Conservation (phyloP, 2,329 filamentous ascomycete genomes). For the Penicillium brasilianum region DNA sequence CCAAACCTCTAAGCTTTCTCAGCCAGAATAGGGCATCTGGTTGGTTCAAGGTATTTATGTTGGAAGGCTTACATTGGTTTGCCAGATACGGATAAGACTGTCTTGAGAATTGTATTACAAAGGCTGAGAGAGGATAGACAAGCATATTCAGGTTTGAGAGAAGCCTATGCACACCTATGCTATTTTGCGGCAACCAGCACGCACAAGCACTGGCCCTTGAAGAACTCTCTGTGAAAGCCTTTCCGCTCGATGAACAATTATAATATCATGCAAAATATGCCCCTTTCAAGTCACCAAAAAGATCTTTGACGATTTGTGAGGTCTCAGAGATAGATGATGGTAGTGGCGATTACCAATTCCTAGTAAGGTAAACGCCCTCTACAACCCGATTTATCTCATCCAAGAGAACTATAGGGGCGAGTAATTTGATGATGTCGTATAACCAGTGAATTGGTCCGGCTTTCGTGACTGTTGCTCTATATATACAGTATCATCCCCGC, state of each 20-base stretch:
- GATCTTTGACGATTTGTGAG: not conserved
- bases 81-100: not conserved
- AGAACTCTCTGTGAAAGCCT: not conserved
- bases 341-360: not conserved
- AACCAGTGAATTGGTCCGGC: not conserved
- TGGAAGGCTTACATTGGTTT: not conserved
- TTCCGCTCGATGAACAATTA: not conserved
- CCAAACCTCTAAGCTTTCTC: not conserved
- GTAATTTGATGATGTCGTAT: not conserved
- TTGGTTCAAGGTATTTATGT: not conserved
- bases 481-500: not conserved
- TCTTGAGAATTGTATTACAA: not conserved
- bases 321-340: not conserved
- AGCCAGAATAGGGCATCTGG: not conserved
- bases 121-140: not conserved
- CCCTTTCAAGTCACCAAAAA: not conserved
- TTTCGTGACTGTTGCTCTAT: not conserved
- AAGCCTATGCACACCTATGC: not conserved
- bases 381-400: not conserved
- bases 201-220: not conserved
- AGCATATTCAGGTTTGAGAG: not conserved
- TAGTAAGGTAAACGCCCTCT: not conserved
- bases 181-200: not conserved
- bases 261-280: not conserved
- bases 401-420: not conserved